Evolutionary conservation across 2,329 filamentous ascomycete genomes (phyloP).

Genomic region (Claviceps maximensis): DNA sequence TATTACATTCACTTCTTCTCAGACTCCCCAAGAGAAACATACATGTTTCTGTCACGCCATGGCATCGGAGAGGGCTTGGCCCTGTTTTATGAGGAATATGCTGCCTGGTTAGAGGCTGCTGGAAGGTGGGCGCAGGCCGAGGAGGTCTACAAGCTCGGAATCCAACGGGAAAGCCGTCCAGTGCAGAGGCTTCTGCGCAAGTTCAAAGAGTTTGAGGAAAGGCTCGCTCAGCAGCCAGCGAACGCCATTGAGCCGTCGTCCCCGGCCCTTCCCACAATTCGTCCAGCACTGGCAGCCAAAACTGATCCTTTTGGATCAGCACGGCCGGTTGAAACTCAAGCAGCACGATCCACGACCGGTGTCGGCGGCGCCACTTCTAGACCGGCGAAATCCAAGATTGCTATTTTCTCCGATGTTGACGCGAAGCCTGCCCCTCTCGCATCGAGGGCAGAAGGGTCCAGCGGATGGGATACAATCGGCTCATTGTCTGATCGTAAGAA

Average conservation of each 20-base stretch:
- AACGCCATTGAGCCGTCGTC: slow-evolving; percentile 59
- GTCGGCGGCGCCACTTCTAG: slow-evolving; percentile 42
- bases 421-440: slow-evolving; percentile 43
- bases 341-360: slow-evolving; percentile 36
- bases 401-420: slow-evolving; percentile 76
- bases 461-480: slow-evolving; percentile 87
- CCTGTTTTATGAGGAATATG: slow-evolving; percentile 94
- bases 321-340: slow-evolving; percentile 51
- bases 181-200: slow-evolving; percentile 72
- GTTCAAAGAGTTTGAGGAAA: slow-evolving; percentile 79
- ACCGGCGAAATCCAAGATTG: slow-evolving; percentile 65
- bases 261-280: slow-evolving; percentile 70
- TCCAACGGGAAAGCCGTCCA: slow-evolving; percentile 78
- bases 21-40: slow-evolving; percentile 85
- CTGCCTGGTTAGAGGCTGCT: slow-evolving; percentile 76
- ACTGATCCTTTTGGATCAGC: slow-evolving; percentile 62
- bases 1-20: slow-evolving; percentile 89
- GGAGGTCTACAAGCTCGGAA: slow-evolving; percentile 81
- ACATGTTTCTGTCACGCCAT: slow-evolving; percentile 81
- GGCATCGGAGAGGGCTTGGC: slow-evolving; percentile 76
- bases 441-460: slow-evolving; percentile 39
- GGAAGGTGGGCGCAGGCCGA: slow-evolving; percentile 82
- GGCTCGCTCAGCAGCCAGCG: slow-evolving; percentile 53
- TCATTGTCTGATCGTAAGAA: slow-evolving; percentile 81
- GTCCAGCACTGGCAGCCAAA: slow-evolving; percentile 76